These are phyloP conservation scores for Cladorrhinum sp. DNA, from an alignment of 2,329 filamentous ascomycete species.

Conservation along the genomic window DNA sequence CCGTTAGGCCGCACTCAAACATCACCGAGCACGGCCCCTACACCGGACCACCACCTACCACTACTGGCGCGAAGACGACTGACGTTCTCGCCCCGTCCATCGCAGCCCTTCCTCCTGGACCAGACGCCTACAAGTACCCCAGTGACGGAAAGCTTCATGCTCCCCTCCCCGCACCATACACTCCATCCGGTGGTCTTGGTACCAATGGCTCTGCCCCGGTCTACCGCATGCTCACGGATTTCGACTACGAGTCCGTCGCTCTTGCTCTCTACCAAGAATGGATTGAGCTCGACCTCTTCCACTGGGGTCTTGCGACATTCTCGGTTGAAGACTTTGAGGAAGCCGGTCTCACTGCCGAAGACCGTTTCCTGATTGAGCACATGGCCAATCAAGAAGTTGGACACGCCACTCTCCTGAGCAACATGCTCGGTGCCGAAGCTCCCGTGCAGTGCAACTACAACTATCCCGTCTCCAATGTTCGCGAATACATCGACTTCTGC, in stretches of 20 bases:
- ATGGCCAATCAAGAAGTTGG: conserved; percentile 77
- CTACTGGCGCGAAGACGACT: conserved; percentile 65
- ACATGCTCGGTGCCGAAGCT: conserved; percentile 70
- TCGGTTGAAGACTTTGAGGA: conserved; percentile 65
- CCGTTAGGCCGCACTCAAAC: conserved; percentile 38
- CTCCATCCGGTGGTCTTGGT: conserved; percentile 68
- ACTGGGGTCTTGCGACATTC: conserved; percentile 69
- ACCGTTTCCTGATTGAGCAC: conserved; percentile 68
- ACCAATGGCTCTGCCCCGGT: conserved; percentile 75
- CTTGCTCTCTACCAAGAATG: conserved; percentile 78
- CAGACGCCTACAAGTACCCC: conserved; percentile 66
- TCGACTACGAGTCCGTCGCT: conserved; percentile 75
- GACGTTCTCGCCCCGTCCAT: conserved; percentile 57
- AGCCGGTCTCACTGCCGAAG: conserved; percentile 65
- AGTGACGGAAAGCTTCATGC: conserved; percentile 66
- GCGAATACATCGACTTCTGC: conserved; percentile 78
- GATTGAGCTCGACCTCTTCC: conserved; percentile 82
- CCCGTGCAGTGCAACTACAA: conserved; percentile 77
- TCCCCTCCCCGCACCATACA: conserved; percentile 68
- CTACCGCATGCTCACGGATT: conserved; percentile 76
- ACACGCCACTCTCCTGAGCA: conserved; percentile 72
- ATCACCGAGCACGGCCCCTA: conserved; percentile 68
- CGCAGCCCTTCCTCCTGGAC: conserved; percentile 53
- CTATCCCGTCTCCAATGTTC: conserved; percentile 72
- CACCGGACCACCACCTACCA: conserved; percentile 60